These are phyloP conservation scores for Pseudonectria buxi DNA, from an alignment of 2,329 filamentous ascomycete genomes.

Conservation along the genomic window DNA sequence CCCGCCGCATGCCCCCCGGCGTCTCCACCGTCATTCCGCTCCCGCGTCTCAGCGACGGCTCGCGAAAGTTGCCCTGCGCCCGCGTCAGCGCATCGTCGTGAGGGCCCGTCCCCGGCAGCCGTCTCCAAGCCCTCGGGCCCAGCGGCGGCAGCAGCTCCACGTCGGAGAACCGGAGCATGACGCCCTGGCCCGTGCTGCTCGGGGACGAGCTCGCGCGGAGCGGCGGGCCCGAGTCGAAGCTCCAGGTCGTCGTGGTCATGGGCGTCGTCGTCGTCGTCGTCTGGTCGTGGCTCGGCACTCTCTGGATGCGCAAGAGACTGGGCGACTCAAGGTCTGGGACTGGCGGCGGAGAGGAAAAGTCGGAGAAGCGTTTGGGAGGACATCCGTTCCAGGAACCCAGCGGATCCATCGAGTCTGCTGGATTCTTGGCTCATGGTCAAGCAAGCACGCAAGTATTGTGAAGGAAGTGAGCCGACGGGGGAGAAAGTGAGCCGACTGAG, in stretches of 20 bases:
- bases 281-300: no score
- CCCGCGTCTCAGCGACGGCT: constrained; percentile 6
- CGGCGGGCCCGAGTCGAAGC: no score
- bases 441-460: no score
- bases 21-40: constrained; percentile 2
- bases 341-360: no score
- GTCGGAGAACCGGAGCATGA: not conserved
- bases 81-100: constrained; percentile 5
- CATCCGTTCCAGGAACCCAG: not conserved
- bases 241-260: no score
- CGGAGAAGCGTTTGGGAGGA: no score
- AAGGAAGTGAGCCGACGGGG: no score
- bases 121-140: not conserved
- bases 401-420: not conserved
- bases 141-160: not conserved
- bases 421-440: no score
- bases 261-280: no score
- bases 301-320: no score
- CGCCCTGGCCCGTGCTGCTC: not conserved
- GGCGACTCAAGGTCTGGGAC: no score
- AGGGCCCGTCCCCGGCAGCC: constrained; percentile 1
- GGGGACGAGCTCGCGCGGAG: not conserved
- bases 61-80: not conserved
- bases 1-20: constrained; percentile 1
- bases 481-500: no score